Conservation (phyloP, 2,329 filamentous ascomycete species). For the Esteya vermicola region DNA sequence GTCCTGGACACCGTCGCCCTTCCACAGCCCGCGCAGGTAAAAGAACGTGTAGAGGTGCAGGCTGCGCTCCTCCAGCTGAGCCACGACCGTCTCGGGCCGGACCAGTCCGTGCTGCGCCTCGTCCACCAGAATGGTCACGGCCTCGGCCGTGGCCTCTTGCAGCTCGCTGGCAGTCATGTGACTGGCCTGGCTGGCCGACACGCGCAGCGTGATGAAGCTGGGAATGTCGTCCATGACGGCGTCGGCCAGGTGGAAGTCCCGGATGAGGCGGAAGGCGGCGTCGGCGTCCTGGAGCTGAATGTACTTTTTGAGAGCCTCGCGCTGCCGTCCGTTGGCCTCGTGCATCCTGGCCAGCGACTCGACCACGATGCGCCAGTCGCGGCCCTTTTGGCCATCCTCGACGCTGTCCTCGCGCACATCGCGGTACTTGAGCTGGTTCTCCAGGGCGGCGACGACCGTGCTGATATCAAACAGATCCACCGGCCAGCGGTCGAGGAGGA, state of each 20-base stretch:
- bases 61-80: constrained; percentile 56
- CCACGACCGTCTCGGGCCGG: constrained; percentile 60
- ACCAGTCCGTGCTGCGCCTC: constrained; percentile 86
- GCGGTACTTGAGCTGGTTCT: constrained; percentile 66
- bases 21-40: constrained; percentile 80
- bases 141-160: constrained; percentile 66
- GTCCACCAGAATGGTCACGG: constrained; percentile 73
- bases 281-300: constrained; percentile 88
- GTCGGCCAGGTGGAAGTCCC: constrained; percentile 79
- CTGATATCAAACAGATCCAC: constrained; percentile 70
- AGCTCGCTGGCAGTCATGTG: constrained; percentile 56
- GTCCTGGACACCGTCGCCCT: constrained; percentile 50
- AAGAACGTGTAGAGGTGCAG: constrained; percentile 74
- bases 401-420: constrained; percentile 64
- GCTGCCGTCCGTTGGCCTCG: constrained; percentile 63
- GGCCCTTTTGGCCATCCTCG: constrained; percentile 54
- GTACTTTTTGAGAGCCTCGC: constrained; percentile 78
- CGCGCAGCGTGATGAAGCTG: constrained; percentile 74
- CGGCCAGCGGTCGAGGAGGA: constrained; percentile 72
- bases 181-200: constrained; percentile 54
- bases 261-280: constrained; percentile 71
- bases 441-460: constrained; percentile 62
- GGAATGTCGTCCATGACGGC: constrained; percentile 82
- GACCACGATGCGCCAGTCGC: constrained; percentile 84
- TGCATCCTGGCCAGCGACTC: constrained; percentile 75